A percentile compares a stretch with the other conserved stretches of the same genome.
phyloP scores from a whole-genome alignment of 2,329 filamentous ascomycete species.

The Coniochaeta prunicola region DNA sequence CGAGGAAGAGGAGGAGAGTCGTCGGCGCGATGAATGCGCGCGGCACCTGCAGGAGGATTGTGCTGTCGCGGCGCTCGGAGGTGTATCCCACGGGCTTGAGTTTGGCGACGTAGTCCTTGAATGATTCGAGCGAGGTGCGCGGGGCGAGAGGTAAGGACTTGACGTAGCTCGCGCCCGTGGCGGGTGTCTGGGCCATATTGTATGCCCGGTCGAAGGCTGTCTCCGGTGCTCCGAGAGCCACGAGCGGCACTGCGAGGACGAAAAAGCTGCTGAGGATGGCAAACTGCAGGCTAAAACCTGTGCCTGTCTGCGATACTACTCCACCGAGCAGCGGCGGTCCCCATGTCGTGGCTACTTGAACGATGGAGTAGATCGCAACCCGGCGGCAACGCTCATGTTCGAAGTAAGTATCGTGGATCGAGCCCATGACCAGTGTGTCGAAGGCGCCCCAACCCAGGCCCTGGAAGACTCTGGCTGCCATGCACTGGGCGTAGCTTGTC shows the following conservation, averaged over 20 bases:
- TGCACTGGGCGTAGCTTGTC: conserved; percentile 34
- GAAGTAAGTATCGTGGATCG: conserved; percentile 51
- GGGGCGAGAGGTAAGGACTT: conserved; percentile 18
- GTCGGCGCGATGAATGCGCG: conserved; percentile 43
- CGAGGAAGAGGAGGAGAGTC: conserved; percentile 35
- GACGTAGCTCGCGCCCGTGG: conserved; percentile 16
- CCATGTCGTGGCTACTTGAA: conserved; percentile 41
- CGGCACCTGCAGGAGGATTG: conserved; percentile 34
- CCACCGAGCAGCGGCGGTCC: conserved; percentile 48
- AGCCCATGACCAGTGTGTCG: conserved; percentile 43
- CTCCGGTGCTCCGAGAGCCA: conserved; percentile 43
- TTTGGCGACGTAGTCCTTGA: conserved; percentile 28
- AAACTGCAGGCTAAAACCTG: conserved; percentile 40
- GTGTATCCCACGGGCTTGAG: conserved; percentile 31
- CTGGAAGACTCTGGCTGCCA: conserved; percentile 46
- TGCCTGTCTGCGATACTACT: conserved; percentile 30
- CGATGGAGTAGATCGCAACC: conserved; percentile 35
- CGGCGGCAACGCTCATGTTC: conserved; percentile 44
- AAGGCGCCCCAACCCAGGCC: conserved; percentile 53
- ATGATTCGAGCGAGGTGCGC: conserved; percentile 23
- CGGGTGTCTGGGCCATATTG: conserved; percentile 15
- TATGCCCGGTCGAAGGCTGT: conserved; percentile 40
- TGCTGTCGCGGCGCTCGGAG: conserved; percentile 17
- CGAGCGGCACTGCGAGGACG: conserved; percentile 35
- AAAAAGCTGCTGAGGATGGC: conserved; percentile 43